Evolutionary conservation across 192 early-diverging fungal species (phyloP).

Genomic region (Entophlyctis luteolus): DNA sequence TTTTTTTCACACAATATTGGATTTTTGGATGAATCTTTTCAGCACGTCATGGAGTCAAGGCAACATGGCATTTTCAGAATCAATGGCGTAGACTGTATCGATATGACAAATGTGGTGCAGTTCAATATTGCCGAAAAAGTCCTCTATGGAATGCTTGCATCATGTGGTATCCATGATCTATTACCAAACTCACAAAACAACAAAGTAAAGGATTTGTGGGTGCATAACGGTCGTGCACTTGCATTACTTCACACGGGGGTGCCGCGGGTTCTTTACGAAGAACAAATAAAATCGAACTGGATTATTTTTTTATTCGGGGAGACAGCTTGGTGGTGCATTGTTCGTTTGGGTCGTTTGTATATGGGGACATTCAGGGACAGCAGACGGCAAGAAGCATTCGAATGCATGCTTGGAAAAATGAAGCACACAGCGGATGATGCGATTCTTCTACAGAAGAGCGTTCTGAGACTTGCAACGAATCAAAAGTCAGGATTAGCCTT

Average conservation of each 20-base stretch:
- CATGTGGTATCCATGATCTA: background rate
- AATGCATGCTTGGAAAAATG: constrained; percentile 5
- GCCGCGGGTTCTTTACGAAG: constrained; percentile 11
- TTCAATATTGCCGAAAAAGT: background rate
- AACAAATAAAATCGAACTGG: constrained; percentile 13
- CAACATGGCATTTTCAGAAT: constrained; percentile 2
- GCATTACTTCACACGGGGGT: constrained; percentile 3
- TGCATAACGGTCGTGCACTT: constrained; percentile 11
- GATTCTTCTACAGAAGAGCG: background rate
- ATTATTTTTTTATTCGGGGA: background rate
- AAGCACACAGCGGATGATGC: constrained; percentile 1
- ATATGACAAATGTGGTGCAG: constrained; percentile 23
- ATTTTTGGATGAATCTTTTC: background rate
- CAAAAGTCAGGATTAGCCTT: constrained; percentile 4
- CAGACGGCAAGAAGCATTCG: constrained; percentile 19
- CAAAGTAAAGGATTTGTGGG: constrained; percentile 14
- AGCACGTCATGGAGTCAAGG: background rate
- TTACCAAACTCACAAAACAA: background rate
- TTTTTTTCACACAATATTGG: background rate
- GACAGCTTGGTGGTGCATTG: background rate
- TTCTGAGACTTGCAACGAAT: background rate
- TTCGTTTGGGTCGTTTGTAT: constrained; percentile 5
- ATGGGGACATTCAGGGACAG: constrained; percentile 20
- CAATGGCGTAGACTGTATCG: constrained; percentile 23
- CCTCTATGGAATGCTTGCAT: constrained; percentile 6